Conservation (phyloP, 495 filamentous ascomycete genomes). For the Podospora conica region DNA sequence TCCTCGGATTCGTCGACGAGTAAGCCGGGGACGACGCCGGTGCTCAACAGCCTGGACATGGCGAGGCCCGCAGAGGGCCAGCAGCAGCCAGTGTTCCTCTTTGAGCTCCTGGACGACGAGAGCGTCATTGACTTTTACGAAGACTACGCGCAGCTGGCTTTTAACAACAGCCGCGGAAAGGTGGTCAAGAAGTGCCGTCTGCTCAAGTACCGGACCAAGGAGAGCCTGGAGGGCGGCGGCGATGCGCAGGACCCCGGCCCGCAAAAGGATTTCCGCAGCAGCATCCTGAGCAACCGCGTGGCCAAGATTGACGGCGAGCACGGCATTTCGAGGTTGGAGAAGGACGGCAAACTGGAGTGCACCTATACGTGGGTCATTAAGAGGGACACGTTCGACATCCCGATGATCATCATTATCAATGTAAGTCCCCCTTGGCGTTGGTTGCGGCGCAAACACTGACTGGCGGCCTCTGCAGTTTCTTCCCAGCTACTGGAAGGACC, state of each 20-base stretch:
- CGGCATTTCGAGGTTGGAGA: conserved; percentile 68
- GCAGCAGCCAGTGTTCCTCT: conserved; percentile 75
- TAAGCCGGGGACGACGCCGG: conserved; percentile 41
- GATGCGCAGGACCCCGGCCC: conserved; percentile 17
- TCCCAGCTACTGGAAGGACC: conserved; percentile 45
- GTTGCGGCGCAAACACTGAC: background rate
- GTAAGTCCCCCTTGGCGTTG: conserved; percentile 49
- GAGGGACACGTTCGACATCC: conserved; percentile 95
- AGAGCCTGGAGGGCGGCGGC: conserved; percentile 37
- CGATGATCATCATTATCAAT: conserved; percentile 96
- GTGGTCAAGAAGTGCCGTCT: conserved; percentile 80
- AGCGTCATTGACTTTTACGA: conserved; percentile 93
- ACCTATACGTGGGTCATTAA: conserved; percentile 95
- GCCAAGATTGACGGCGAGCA: conserved; percentile 66
- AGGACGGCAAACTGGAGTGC: conserved; percentile 89
- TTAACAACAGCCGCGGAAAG: conserved; percentile 77
- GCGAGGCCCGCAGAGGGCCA: conserved; percentile 27
- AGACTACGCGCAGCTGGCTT: conserved; percentile 86
- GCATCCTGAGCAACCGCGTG: conserved; percentile 47
- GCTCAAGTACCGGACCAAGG: conserved; percentile 80
- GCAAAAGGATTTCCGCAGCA: conserved; percentile 40
- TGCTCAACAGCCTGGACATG: conserved; percentile 35
- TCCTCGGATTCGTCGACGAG: conserved; percentile 26
- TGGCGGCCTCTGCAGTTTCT: conserved; percentile 36
- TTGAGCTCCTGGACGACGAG: conserved; percentile 89